These are phyloP conservation scores for Astragalus glycyphyllos DNA, from an alignment of 306 rosid species.

Conservation along the genomic window DNA sequence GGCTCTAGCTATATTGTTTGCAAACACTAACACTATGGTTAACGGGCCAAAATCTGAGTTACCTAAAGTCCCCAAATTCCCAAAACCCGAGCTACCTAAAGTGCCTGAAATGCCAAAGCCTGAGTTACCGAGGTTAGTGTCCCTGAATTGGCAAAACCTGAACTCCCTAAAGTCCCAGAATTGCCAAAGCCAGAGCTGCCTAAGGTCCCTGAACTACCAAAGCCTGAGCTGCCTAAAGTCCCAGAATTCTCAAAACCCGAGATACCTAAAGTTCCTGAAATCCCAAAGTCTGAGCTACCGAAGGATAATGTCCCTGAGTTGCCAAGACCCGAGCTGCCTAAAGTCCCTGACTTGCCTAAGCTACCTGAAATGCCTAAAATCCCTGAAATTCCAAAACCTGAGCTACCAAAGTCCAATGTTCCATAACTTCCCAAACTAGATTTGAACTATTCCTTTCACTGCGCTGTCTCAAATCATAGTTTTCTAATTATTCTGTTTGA, in stretches of 20 bases:
- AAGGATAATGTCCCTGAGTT: neutral
- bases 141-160: neutral
- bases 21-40: slow-evolving; percentile 17
- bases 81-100: neutral
- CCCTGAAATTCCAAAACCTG: neutral
- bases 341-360: neutral
- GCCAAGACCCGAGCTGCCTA: neutral
- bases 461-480: neutral
- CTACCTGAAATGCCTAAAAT: neutral
- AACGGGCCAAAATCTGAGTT: neutral
- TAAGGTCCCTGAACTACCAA: neutral
- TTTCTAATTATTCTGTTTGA: neutral
- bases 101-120: neutral
- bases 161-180: neutral
- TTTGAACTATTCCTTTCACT: neutral
- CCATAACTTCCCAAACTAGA: neutral
- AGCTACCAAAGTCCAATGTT: neutral
- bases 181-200: neutral
- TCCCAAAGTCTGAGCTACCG: neutral
- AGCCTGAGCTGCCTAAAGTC: neutral
- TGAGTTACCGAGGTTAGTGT: neutral
- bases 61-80: too few species aligned
- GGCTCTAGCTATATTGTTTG: slow-evolving; percentile 16
- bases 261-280: neutral
- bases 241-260: neutral